Conservation (phyloP, 495 filamentous ascomycete genomes). For the Amphirosellinia nigrospora region DNA sequence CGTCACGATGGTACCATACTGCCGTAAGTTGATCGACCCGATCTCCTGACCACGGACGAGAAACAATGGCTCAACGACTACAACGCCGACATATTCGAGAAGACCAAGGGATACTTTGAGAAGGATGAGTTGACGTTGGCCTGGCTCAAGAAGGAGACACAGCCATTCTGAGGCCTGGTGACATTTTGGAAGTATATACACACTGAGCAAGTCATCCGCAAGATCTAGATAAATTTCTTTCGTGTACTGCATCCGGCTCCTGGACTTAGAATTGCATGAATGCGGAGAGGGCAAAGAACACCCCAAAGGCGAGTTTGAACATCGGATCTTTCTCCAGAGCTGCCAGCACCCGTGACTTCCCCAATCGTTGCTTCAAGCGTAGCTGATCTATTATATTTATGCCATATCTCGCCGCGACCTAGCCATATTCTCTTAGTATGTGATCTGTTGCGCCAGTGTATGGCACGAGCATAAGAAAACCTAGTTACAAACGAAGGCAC, state of each 20-base stretch:
- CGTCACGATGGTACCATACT: conserved; percentile 95
- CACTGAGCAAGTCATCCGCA: background rate
- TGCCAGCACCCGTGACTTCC: conserved; percentile 61
- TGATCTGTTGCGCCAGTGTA: background rate
- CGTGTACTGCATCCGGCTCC: background rate
- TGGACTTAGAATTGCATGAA: conserved; percentile 67
- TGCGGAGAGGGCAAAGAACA: conserved; percentile 77
- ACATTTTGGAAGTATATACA: conserved; percentile 21
- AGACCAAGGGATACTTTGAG: conserved; percentile 83
- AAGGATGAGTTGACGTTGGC: conserved; percentile 68
- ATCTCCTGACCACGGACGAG: conserved; percentile 75
- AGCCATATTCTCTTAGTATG: conserved; percentile 9
- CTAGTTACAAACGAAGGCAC: too few relatives aligned
- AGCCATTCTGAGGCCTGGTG: conserved; percentile 43
- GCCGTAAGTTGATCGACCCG: conserved; percentile 85
- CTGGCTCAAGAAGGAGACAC: conserved; percentile 89
- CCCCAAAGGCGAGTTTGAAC: conserved; percentile 80
- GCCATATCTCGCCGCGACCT: conserved; percentile 76
- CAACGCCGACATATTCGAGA: conserved; percentile 79
- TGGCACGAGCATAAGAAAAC: too few relatives aligned
- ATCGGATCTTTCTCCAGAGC: conserved; percentile 70
- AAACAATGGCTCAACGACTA: conserved; percentile 88
- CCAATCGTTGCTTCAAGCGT: conserved; percentile 43
- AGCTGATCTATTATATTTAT: conserved; percentile 63
- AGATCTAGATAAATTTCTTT: conserved; percentile 17